These are phyloP conservation scores for Cladosporium sp. DNA, from an alignment of 2,329 filamentous ascomycete species.

Conservation along the genomic window DNA sequence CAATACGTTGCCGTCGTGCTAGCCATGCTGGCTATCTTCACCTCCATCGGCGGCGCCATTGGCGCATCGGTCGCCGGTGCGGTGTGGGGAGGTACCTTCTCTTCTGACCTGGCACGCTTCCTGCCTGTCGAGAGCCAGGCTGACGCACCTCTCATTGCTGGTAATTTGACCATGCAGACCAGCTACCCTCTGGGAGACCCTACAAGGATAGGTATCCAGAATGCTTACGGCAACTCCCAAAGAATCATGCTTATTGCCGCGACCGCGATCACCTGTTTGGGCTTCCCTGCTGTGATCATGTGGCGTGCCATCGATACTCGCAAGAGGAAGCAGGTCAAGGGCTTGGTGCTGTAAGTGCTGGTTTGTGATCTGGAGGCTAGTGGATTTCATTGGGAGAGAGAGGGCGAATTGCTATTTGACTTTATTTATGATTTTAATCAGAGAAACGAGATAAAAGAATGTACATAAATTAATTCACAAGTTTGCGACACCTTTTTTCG, in stretches of 20 bases:
- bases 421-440: no score
- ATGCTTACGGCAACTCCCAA: conserved; percentile 34
- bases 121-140: conserved; percentile 13
- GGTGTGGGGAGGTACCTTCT: conserved; percentile 25
- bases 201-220: conserved; percentile 41
- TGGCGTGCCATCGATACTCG: conserved; percentile 22
- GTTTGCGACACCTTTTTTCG: no score
- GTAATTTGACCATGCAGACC: conserved; percentile 51
- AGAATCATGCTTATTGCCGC: conserved; percentile 36
- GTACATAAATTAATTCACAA: no score
- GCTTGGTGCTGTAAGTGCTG: not conserved
- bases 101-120: conserved; percentile 16
- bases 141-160: conserved; percentile 40
- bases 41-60: conserved; percentile 46
- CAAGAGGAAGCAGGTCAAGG: conserved; percentile 18
- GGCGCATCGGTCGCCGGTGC: conserved; percentile 39
- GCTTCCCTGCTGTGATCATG: conserved; percentile 14
- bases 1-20: conserved; percentile 24
- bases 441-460: no score
- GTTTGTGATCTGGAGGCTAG: no score
- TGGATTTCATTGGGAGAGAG: no score
- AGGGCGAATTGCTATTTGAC: no score
- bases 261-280: conserved; percentile 16
- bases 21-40: conserved; percentile 21
- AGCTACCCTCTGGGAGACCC: conserved; percentile 49